Conservation (phyloP, 2,329 filamentous ascomycete species). For the Drechslera avenae region DNA sequence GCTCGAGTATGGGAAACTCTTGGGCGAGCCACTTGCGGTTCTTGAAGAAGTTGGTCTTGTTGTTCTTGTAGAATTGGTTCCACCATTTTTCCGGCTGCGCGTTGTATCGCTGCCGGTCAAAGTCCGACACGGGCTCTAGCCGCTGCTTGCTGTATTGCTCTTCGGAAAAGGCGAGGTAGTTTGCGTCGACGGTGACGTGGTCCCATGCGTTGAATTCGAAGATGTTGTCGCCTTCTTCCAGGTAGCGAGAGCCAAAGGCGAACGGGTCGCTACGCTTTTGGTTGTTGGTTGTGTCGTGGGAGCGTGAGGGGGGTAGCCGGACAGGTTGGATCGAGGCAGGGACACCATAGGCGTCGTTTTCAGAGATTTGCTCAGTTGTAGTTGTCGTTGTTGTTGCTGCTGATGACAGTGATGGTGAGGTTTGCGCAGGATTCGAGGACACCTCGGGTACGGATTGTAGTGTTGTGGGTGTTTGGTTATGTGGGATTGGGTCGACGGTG, state of each 20-base stretch:
- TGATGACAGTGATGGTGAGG: neutral
- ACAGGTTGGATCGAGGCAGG: constrained; percentile 53
- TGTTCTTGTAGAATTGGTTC: constrained; percentile 98
- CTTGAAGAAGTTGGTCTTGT: constrained; percentile 97
- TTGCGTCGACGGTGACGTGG: constrained; percentile 89
- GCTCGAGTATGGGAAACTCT: constrained; percentile 87
- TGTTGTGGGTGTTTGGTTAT: constrained; percentile 22
- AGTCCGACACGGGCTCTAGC: constrained; percentile 84
- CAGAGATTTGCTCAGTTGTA: constrained; percentile 17
- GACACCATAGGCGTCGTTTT: constrained; percentile 57
- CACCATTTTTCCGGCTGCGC: constrained; percentile 92
- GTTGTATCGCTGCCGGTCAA: constrained; percentile 92
- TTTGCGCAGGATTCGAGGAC: neutral
- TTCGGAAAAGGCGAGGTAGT: constrained; percentile 84
- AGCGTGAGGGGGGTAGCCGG: constrained; percentile 60
- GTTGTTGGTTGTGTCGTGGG: constrained; percentile 74
- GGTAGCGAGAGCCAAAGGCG: constrained; percentile 87
- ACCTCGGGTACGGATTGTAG: constrained; percentile 10
- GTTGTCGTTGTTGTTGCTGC: neutral
- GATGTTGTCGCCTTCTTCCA: constrained; percentile 84
- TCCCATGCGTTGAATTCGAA: constrained; percentile 99
- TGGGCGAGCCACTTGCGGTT: constrained; percentile 96
- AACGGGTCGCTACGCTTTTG: constrained; percentile 91
- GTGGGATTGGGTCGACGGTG: constrained; percentile 46
- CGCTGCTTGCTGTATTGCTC: constrained; percentile 85